phyloP scores from a whole-genome alignment of 108 stramenopile genomes.

The Heterococcus sp. region DNA sequence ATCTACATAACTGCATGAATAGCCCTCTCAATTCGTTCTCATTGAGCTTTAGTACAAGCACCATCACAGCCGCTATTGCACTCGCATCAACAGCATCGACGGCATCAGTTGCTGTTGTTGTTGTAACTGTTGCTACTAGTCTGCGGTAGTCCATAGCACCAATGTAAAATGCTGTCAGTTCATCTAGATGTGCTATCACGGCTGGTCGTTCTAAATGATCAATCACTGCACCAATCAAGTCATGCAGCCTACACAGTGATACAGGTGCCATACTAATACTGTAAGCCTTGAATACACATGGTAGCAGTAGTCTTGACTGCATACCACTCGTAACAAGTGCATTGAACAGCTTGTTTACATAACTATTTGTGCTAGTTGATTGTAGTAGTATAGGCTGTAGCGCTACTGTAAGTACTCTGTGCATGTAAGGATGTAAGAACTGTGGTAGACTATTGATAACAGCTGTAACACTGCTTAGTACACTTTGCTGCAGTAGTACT shows the following conservation, averaged over 20 bases:
- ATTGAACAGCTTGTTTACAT: background rate
- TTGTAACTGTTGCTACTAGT: background rate
- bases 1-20: constrained; percentile 41
- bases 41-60: constrained; percentile 42
- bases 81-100: constrained; percentile 2
- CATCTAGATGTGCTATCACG: background rate
- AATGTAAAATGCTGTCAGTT: background rate
- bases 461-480: constrained; percentile 17
- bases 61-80: constrained; percentile 10
- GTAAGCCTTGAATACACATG: constrained; percentile 14
- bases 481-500: constrained; percentile 14
- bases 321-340: constrained; percentile 14
- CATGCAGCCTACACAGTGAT: background rate
- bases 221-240: background rate
- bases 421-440: constrained; percentile 23
- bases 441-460: constrained; percentile 18
- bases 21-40: constrained; percentile 44
- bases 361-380: background rate
- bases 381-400: background rate
- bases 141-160: constrained; percentile 5
- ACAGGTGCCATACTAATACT: background rate
- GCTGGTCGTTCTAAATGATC: background rate
- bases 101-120: background rate
- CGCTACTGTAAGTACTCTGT: constrained; percentile 14
- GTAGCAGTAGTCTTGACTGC: constrained; percentile 24